Conservation (phyloP, 2,329 filamentous ascomycete species). For the Fusarium cyanostomum region DNA sequence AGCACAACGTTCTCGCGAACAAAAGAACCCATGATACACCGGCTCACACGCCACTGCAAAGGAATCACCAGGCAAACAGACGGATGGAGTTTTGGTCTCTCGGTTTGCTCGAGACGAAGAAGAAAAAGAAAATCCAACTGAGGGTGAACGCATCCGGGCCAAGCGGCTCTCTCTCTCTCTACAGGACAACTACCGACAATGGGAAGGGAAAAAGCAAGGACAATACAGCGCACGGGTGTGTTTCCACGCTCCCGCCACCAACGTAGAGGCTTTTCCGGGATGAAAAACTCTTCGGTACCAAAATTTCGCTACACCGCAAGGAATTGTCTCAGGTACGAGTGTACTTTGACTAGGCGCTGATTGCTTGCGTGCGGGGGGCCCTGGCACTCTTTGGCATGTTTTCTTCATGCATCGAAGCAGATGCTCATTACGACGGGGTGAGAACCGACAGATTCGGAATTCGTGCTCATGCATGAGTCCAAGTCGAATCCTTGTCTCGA, state of each 20-base stretch:
- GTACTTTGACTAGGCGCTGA: slow-evolving; percentile 24
- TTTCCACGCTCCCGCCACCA: slow-evolving; percentile 28
- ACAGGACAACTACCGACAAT: slow-evolving; percentile 38
- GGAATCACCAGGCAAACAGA: slow-evolving; percentile 3
- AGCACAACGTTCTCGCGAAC: background rate
- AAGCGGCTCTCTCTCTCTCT: slow-evolving; percentile 11
- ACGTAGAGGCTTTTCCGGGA: slow-evolving; percentile 27
- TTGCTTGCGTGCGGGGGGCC: slow-evolving; percentile 9
- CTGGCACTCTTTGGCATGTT: slow-evolving; percentile 17
- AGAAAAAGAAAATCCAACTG: slow-evolving; percentile 12
- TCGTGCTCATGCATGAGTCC: slow-evolving; percentile 10
- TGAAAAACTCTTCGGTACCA: slow-evolving; percentile 25
- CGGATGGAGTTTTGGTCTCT: slow-evolving; percentile 25
- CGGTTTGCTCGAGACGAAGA: slow-evolving; percentile 15
- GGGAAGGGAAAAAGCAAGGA: slow-evolving; percentile 33
- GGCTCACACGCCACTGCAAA: slow-evolving; percentile 15
- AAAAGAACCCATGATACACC: slow-evolving; percentile 12
- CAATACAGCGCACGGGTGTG: slow-evolving; percentile 23
- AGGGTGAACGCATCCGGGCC: slow-evolving; percentile 5
- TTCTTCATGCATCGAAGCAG: slow-evolving; percentile 27
- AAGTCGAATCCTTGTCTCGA: slow-evolving; percentile 5
- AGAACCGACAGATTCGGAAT: slow-evolving; percentile 21
- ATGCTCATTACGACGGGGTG: slow-evolving; percentile 27
- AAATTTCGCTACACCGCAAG: slow-evolving; percentile 24
- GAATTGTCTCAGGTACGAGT: slow-evolving; percentile 33